Conservation (phyloP, 2,329 filamentous ascomycete genomes). For the Botrytis porri region DNA sequence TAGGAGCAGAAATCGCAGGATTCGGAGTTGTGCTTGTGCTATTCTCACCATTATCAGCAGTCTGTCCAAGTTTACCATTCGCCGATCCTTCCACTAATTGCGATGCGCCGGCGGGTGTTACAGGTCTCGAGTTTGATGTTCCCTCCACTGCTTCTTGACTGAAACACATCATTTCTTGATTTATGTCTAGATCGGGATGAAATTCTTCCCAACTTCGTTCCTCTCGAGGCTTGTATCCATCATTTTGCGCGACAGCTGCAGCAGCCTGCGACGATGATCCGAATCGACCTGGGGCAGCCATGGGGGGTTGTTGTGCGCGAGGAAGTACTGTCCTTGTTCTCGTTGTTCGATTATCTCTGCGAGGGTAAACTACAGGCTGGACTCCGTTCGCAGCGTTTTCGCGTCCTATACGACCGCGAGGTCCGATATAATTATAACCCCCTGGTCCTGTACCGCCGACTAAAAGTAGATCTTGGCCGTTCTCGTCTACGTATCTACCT, state of each 20-base stretch:
- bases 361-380: conserved; percentile 45
- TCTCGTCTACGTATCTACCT: conserved; percentile 75
- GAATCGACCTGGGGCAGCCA: conserved; percentile 28
- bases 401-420: conserved; percentile 53
- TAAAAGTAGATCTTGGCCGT: conserved; percentile 56
- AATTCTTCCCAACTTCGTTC: conserved; percentile 98
- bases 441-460: conserved; percentile 48
- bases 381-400: conserved; percentile 48
- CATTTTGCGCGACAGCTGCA: conserved; percentile 83
- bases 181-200: conserved; percentile 90
- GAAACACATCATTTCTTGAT: conserved; percentile 74
- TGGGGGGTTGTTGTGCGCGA: conserved; percentile 49
- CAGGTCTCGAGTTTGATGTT: conserved; percentile 48
- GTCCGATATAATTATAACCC: conserved; percentile 49
- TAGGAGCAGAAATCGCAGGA: conserved; percentile 27
- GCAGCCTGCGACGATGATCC: conserved; percentile 61
- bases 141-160: conserved; percentile 84
- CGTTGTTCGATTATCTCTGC: conserved; percentile 55
- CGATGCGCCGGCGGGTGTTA: conserved; percentile 41
- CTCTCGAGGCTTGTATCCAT: conserved; percentile 95
- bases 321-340: conserved; percentile 52
- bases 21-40: conserved; percentile 32
- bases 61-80: conserved; percentile 40
- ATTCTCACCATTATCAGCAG: conserved; percentile 29
- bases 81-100: conserved; percentile 41